Base-by-base conservation (phyloP, 371 early-diverging fungal species). In the Saksenaea vasiformis region DNA sequence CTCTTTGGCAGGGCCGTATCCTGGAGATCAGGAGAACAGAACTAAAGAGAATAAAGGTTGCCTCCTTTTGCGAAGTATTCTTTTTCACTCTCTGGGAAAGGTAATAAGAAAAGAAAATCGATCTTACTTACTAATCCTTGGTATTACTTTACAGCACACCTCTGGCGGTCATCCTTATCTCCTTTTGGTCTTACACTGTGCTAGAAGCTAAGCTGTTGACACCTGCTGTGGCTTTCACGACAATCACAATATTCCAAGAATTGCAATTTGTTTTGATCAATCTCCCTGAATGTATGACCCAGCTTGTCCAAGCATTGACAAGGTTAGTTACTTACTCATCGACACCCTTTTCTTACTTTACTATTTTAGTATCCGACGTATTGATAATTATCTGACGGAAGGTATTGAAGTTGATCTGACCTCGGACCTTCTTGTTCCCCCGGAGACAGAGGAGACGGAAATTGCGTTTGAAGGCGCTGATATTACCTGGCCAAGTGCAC, bases 201-300 rank as follows among this genome's bases (percentile, higher is more conserved):
- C 62, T 74, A 4, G 70, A 77, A 26, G 79, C 79, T 13, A 72
- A 84, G 43, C 53, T 58, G 19, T 72, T 89, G 59, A 86, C 86
- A 0, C 76, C 87, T 28, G 73, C 72, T 19, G 64, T 84, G 8
- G 85, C 85, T 36, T 89, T 88, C 69, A 74, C 86, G 1, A 63
- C 87, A 0, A 65, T 89, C 36, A 70, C 76, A 17, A 58, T 84
- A 35, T 82, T 84, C 59, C 70, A 65, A 24, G 68, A 67, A 15
- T 62, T 84, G 34, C 72, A 76, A 53, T 54, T 69, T 37, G 75
- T 80, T n/a, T 43, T 84, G 26, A 76, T 77, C 15, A 73, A 72
- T 14, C 60, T 78, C 4, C 84, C 84, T 5, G 71, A 76, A 11
- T 72, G 67, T 10, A 66, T 81, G 39, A 71, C 71, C 56, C 62